Evolutionary conservation across 352 stramenopile species (phyloP).

Genomic region (Phytophthora gonapodyides): DNA sequence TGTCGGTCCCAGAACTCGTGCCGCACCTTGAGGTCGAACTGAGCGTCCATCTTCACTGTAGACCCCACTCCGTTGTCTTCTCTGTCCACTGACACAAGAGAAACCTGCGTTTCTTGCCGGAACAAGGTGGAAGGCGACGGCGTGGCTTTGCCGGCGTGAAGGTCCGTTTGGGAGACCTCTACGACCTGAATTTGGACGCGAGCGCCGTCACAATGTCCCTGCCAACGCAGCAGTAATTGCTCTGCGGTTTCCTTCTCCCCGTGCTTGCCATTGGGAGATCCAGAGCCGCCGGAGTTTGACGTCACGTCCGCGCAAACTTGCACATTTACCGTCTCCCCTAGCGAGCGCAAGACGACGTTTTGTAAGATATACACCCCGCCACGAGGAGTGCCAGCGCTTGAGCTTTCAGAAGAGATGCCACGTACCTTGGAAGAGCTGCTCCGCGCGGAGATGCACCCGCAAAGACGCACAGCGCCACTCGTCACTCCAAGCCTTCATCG

Average conservation of each 20-base stretch:
- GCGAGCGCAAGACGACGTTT: neutral
- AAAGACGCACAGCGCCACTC: constrained; percentile 67
- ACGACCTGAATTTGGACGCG: constrained; percentile 58
- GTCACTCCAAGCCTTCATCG: constrained; percentile 66
- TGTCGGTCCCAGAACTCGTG: constrained; percentile 64
- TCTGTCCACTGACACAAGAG: constrained; percentile 27
- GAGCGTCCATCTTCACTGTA: constrained; percentile 41
- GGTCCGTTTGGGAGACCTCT: constrained; percentile 19
- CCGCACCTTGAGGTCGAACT: constrained; percentile 64
- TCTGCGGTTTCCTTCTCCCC: neutral
- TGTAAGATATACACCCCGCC: constrained; percentile 8
- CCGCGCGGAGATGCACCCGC: constrained; percentile 51
- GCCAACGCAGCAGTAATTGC: constrained; percentile 41
- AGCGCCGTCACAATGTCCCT: constrained; percentile 48
- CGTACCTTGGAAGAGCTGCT: constrained; percentile 70
- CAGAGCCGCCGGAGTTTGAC: constrained; percentile 1
- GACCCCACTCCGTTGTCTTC: constrained; percentile 1
- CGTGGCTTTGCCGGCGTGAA: constrained; percentile 18
- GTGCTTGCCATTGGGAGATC: neutral
- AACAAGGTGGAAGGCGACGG: constrained; percentile 47
- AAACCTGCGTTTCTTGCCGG: constrained; percentile 61
- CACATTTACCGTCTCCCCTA: constrained; percentile 54
- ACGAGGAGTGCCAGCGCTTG: constrained; percentile 3
- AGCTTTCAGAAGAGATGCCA: neutral
- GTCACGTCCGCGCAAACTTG: constrained; percentile 39